phyloP scores from a whole-genome alignment of 345 rosid genomes.

The Citrus cavaleriei region DNA sequence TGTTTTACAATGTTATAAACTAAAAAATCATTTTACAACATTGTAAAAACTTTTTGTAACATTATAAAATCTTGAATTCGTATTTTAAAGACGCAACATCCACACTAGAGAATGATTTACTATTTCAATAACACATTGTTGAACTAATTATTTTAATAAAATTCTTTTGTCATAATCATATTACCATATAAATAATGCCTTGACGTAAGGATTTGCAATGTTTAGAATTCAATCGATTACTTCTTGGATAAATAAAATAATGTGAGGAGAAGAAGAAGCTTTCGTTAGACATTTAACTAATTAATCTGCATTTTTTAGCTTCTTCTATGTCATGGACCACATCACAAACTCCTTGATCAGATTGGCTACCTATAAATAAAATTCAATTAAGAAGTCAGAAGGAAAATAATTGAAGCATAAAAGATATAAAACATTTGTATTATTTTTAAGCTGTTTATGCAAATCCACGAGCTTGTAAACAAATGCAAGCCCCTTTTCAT shows the following conservation, averaged over 20 bases:
- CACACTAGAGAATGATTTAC: fast-evolving
- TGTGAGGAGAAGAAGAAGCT: not conserved
- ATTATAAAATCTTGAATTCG: fast-evolving
- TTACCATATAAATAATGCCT: not conserved
- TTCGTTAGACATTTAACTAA: not conserved
- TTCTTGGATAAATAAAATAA: not conserved
- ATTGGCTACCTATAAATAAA: not conserved
- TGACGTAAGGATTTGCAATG: not conserved
- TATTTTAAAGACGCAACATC: too few relatives aligned
- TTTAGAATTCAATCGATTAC: not conserved
- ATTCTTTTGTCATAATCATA: too few relatives aligned
- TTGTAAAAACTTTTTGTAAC: too few relatives aligned
- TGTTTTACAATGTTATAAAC: too few relatives aligned
- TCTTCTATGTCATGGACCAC: not conserved
- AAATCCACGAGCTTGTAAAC: not conserved
- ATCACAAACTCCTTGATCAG: not conserved
- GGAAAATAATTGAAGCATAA: not conserved
- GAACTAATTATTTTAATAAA: too few relatives aligned
- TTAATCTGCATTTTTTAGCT: not conserved
- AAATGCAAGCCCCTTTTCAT: not conserved
- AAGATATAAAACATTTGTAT: too few relatives aligned
- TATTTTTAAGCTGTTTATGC: not conserved
- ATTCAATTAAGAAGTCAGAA: not conserved
- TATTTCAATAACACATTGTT: too few relatives aligned
- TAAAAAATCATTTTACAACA: too few relatives aligned